phyloP scores from a whole-genome alignment of 1,284 basidiomycete species.

The Clitocybe nebularis region DNA sequence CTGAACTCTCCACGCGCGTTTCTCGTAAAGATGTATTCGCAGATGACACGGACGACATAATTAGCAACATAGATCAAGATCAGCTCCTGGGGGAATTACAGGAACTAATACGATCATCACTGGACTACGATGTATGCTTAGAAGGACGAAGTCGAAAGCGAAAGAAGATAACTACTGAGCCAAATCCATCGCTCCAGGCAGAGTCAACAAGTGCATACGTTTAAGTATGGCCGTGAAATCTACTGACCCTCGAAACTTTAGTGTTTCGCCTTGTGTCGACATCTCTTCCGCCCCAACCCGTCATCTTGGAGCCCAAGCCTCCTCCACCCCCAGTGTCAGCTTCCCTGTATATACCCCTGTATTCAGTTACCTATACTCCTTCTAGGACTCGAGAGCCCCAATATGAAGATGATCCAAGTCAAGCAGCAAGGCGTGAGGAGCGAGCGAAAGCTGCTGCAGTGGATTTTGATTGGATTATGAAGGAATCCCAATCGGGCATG shows the following conservation, averaged over 20 bases:
- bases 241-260: slow-evolving; percentile 15
- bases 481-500: slow-evolving; percentile 17
- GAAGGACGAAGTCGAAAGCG: slow-evolving; percentile 14
- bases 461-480: slow-evolving; percentile 27
- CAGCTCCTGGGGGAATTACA: slow-evolving; percentile 15
- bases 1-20: slow-evolving; percentile 15
- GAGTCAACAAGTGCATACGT: slow-evolving; percentile 22
- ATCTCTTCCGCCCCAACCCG: slow-evolving; percentile 24
- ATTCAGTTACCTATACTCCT: slow-evolving; percentile 1
- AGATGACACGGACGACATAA: background rate
- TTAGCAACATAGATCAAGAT: slow-evolving; percentile 1
- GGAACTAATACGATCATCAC: slow-evolving; percentile 14
- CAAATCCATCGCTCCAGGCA: background rate
- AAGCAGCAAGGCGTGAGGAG: slow-evolving; percentile 35
- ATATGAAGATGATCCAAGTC: slow-evolving; percentile 36
- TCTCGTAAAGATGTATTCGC: slow-evolving; percentile 19
- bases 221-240: background rate
- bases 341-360: background rate
- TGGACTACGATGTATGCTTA: slow-evolving; percentile 9
- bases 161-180: slow-evolving; percentile 14
- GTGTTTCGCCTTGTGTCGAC: slow-evolving; percentile 46
- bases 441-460: slow-evolving; percentile 35
- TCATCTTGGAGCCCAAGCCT: slow-evolving; percentile 37
- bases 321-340: slow-evolving; percentile 33
- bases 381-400: slow-evolving; percentile 40